phyloP scores from a whole-genome alignment of 192 early-diverging fungal species.

The Entophlyctis helioformis region DNA sequence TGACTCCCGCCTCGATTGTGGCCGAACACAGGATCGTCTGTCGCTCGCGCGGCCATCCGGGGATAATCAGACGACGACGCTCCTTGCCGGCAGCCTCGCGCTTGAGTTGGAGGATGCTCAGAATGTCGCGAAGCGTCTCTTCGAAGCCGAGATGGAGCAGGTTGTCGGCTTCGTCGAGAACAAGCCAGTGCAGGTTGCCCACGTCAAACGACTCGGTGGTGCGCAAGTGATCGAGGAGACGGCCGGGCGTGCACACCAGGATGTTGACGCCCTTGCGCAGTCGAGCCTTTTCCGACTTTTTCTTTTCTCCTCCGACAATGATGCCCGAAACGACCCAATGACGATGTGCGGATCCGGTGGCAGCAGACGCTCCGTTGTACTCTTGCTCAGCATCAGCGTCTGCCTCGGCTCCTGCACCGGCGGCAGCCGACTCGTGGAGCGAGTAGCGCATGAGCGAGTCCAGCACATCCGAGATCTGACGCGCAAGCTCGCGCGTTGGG shows the following conservation, averaged over 20 bases:
- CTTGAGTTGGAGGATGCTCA: conserved; percentile 22
- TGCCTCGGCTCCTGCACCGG: conserved; percentile 35
- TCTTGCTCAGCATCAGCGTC: conserved; percentile 71
- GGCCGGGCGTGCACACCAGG: conserved; percentile 90
- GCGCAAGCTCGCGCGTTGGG: conserved; percentile 96
- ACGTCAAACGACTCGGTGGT: conserved; percentile 66
- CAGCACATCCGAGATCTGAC: conserved; percentile 78
- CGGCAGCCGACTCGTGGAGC: conserved; percentile 1
- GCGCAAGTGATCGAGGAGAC: conserved; percentile 89
- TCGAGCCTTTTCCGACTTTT: conserved; percentile 79
- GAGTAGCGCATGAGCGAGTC: conserved; percentile 67
- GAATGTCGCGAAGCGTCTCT: conserved; percentile 30
- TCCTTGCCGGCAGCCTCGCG: conserved; percentile 3
- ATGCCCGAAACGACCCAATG: conserved; percentile 70
- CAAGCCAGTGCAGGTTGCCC: conserved; percentile 82
- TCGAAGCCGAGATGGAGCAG: conserved; percentile 88
- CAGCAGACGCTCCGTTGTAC: conserved; percentile 50
- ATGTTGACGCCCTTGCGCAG: conserved; percentile 77
- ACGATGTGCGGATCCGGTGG: conserved; percentile 68
- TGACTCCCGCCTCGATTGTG: conserved; percentile 76
- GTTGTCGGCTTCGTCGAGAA: conserved; percentile 96
- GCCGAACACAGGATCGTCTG: conserved; percentile 70
- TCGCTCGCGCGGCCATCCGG: conserved; percentile 24
- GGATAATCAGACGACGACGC: conserved; percentile 8
- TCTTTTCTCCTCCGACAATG: conserved; percentile 83